Percentiles rank a stretch among this genome's conserved stretches.
Conservation (phyloP, 2,329 filamentous ascomycete genomes). For the Gnomoniopsis smithogilvyi region DNA sequence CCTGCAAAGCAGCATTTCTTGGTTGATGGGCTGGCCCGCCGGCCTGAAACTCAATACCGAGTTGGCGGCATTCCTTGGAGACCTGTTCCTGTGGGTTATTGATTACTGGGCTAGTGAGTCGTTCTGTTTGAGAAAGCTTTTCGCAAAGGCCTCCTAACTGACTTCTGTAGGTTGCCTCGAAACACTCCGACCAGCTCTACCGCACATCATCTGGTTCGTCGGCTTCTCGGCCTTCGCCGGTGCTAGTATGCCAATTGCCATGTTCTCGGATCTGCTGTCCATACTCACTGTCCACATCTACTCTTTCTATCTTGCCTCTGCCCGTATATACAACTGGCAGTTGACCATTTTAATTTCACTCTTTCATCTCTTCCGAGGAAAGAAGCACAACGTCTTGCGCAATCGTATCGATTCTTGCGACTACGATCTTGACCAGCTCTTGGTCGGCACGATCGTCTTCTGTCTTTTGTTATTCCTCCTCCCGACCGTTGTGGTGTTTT, state of each 20-base stretch:
- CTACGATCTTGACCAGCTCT: slow-evolving; percentile 94
- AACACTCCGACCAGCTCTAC: slow-evolving; percentile 74
- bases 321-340: slow-evolving; percentile 98
- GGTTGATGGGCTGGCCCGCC: slow-evolving; percentile 94
- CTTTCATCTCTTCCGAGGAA: slow-evolving; percentile 97
- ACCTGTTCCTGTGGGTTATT: slow-evolving; percentile 97
- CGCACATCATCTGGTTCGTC: slow-evolving; percentile 84
- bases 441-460: slow-evolving; percentile 94
- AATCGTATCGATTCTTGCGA: slow-evolving; percentile 99
- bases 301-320: slow-evolving; percentile 95
- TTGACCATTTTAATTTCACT: slow-evolving; percentile 93
- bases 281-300: slow-evolving; percentile 94
- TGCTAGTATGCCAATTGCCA: slow-evolving; percentile 92
- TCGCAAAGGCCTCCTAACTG: slow-evolving; percentile 14
- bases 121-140: neutral
- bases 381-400: slow-evolving; percentile 94
- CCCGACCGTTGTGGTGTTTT: slow-evolving; percentile 94
- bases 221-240: slow-evolving; percentile 94
- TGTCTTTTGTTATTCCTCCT: slow-evolving; percentile 92
- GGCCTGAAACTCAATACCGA: slow-evolving; percentile 95
- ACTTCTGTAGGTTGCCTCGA: slow-evolving; percentile 65
- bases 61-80: slow-evolving; percentile 87
- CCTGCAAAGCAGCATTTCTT: slow-evolving; percentile 82
- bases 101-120: slow-evolving; percentile 87
- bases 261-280: slow-evolving; percentile 91